Conservation (phyloP, 2,329 filamentous ascomycete species). For the Colletotrichum sp. region DNA sequence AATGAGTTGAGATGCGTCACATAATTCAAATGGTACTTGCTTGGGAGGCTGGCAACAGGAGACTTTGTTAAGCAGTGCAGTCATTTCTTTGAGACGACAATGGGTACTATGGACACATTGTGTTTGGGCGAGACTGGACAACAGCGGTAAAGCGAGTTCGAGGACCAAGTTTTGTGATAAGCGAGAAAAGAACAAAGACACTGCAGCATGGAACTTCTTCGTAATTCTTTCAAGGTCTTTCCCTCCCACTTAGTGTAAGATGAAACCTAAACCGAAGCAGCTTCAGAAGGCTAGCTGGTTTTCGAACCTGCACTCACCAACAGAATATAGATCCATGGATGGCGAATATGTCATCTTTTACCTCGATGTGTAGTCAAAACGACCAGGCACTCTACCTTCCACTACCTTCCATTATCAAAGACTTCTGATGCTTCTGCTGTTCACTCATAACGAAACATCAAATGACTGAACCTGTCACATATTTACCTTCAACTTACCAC, state of each 20-base stretch:
- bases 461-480: neutral
- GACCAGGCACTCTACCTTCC: neutral
- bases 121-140: neutral
- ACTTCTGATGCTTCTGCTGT: neutral
- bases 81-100: neutral
- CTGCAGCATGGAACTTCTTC: neutral
- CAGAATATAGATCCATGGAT: neutral
- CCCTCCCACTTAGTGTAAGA: neutral
- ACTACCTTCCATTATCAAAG: neutral
- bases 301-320: neutral
- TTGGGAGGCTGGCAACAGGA: neutral
- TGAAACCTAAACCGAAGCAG: neutral
- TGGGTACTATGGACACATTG: neutral
- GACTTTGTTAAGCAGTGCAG: neutral
- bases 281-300: rapidly evolving
- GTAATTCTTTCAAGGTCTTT: rapidly evolving
- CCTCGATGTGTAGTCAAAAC: neutral
- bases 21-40: rapidly evolving
- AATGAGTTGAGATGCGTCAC: neutral
- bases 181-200: neutral
- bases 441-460: neutral
- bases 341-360: neutral
- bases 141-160: rapidly evolving
- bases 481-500: neutral
- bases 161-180: neutral